Evolutionary conservation across 2,329 filamentous ascomycete genomes (phyloP), one percentile per base, ranked within the genome.

Genomic region (Cercospora citrullina): DNA sequence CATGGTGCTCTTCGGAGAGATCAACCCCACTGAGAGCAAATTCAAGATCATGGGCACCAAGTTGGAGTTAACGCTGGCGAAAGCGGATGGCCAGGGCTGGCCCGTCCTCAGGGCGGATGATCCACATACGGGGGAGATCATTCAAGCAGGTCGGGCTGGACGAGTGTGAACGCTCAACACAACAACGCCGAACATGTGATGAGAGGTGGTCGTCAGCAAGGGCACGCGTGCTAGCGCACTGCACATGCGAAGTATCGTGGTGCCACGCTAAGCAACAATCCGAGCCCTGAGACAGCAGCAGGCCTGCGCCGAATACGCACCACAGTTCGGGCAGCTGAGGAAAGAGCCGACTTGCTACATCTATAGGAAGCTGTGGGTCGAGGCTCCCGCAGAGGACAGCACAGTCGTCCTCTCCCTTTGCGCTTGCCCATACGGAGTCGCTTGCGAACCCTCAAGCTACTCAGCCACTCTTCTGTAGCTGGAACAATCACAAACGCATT

Each of bases 11-110:
- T 98, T 89, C 77, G 92, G 87, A 1, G 76, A 84, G 3, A 94
- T 99, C 75, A 89, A 97, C 70, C 80, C 90, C 2, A 89, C 87
- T 66, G 89, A 91, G 79, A 93, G 90, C 73, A 85, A 86, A 66
- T 94, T 88, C 83, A 93, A 91, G 81, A 88, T 97, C 68, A 85
- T 97, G 79, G 92, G 92, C 28, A 96, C 93, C 1, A 97, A 97
- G 83, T 82, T 97, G 62, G 94, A 97, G 80, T 82, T 97, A 75
- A 90, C 84, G 30, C 82, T 97, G 64, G 87, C 79, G 30, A 91
- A 91, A 81, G 89, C 89, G 2, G 91, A 94, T 74, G 90, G 89
- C 10, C 85, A 86, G 51, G 91, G 92, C 76, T 97, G 94, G 94
- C 91, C 93, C 36, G 91, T 95, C 5, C 81, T 97, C 75, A 87